These are phyloP conservation scores for Yarrowia sp. DNA, from an alignment of 805 yeast genomes.

Conservation along the genomic window DNA sequence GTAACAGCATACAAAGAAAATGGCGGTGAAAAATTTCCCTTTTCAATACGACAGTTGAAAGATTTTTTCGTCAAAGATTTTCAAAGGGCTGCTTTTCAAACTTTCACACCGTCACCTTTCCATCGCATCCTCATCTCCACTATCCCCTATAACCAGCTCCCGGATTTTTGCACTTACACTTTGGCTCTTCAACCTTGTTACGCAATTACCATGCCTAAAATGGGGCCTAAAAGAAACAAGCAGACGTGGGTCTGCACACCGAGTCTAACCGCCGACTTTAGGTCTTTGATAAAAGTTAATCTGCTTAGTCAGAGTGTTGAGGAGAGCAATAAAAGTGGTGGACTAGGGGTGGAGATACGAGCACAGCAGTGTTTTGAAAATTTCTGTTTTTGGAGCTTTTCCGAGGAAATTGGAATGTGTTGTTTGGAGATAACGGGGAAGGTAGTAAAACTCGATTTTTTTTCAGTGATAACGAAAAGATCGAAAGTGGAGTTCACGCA, in stretches of 20 bases:
- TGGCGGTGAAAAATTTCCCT: not conserved
- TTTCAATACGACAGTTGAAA: too few species aligned
- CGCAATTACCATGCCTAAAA: constrained; percentile 30
- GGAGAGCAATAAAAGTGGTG: not conserved
- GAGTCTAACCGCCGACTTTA: constrained; percentile 15
- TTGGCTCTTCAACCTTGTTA: not conserved
- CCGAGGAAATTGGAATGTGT: too few species aligned
- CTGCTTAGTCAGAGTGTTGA: not conserved
- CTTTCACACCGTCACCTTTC: not conserved
- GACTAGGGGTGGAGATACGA: too few species aligned
- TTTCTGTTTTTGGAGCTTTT: too few species aligned
- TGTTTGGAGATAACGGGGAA: too few species aligned
- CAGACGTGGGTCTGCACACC: constrained; percentile 5
- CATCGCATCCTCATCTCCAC: not conserved
- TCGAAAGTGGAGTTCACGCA: too few species aligned
- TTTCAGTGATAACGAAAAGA: too few species aligned
- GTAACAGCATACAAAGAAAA: not conserved
- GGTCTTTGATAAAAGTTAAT: constrained; percentile 2
- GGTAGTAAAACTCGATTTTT: too few species aligned
- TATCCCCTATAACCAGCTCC: not conserved
- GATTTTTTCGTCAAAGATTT: not conserved
- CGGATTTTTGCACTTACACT: not conserved
- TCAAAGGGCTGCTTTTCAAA: not conserved
- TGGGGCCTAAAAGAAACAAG: constrained; percentile 15
- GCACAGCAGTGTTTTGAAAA: too few species aligned